phyloP scores from a whole-genome alignment of 257 asterid species.

The Echium plantagineum region DNA sequence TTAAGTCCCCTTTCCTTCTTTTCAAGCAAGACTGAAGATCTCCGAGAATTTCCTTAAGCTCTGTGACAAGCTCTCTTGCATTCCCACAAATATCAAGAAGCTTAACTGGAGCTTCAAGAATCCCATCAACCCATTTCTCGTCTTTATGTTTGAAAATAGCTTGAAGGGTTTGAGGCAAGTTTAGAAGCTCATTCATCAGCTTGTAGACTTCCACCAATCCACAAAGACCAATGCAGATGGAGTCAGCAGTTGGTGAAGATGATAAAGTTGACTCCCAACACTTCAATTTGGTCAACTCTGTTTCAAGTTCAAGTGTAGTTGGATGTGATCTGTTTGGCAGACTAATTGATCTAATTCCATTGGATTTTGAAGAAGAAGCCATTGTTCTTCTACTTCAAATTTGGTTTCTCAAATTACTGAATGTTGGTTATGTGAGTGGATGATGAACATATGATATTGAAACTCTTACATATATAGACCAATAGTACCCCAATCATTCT shows the following conservation, averaged over 20 bases:
- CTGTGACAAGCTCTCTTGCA: constrained; percentile 8
- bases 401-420: background rate
- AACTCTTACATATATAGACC: constrained; percentile 5
- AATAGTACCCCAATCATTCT: constrained; percentile 2
- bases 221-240: constrained; percentile 3
- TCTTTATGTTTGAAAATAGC: constrained; percentile 11
- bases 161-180: constrained; percentile 12
- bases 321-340: constrained; percentile 30
- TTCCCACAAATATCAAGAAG: constrained; percentile 11
- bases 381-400: constrained; percentile 4
- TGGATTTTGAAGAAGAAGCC: constrained; percentile 21
- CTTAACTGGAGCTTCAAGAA: constrained; percentile 10
- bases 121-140: constrained; percentile 11
- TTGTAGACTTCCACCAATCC: constrained; percentile 8
- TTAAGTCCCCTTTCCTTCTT: constrained; percentile 12
- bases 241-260: constrained; percentile 7
- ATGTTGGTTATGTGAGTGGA: background rate
- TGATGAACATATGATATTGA: background rate
- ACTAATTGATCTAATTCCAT: constrained; percentile 21
- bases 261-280: constrained; percentile 7
- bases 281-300: constrained; percentile 15
- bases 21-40: constrained; percentile 6
- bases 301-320: constrained; percentile 16
- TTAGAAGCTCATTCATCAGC: constrained; percentile 9
- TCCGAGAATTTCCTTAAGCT: constrained; percentile 6